Conservation (phyloP, 2,329 filamentous ascomycete genomes). For the Monilinia fructigena region DNA sequence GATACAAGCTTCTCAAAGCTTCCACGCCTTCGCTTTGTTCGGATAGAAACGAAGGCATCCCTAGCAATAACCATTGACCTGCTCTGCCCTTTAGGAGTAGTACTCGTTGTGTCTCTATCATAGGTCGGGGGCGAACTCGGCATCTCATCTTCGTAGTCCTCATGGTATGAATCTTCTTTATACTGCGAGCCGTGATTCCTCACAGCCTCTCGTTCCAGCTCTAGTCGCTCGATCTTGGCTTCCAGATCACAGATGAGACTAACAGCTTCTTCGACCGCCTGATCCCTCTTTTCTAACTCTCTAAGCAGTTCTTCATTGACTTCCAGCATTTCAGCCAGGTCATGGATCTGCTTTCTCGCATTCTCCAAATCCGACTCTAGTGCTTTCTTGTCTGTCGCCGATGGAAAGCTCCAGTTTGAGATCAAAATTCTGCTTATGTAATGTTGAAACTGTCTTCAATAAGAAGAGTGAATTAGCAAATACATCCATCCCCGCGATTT, state of each 20-base stretch:
- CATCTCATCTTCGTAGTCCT: constrained; percentile 27
- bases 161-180: constrained; percentile 30
- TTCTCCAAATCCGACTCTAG: constrained; percentile 58
- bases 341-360: constrained; percentile 46
- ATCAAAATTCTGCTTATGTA: constrained; percentile 76
- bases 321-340: constrained; percentile 51
- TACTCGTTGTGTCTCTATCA: constrained; percentile 17
- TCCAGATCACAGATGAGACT: constrained; percentile 67
- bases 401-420: constrained; percentile 73
- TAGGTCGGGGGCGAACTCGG: constrained; percentile 35
- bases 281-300: constrained; percentile 67
- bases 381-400: constrained; percentile 59
- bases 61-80: constrained; percentile 47
- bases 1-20: constrained; percentile 59
- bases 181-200: constrained; percentile 48
- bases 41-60: constrained; percentile 64
- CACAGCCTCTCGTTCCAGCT: constrained; percentile 54
- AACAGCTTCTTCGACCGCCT: constrained; percentile 69
- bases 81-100: constrained; percentile 8
- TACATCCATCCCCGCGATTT: constrained; percentile 18
- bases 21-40: constrained; percentile 59
- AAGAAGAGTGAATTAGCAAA: background rate
- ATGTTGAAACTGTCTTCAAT: constrained; percentile 58
- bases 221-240: constrained; percentile 54
- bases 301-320: constrained; percentile 57